Evolutionary conservation across 495 filamentous ascomycete species (phyloP), one percentile per base, ranked within the genome.

Genomic region (Glutinoglossum americanum): DNA sequence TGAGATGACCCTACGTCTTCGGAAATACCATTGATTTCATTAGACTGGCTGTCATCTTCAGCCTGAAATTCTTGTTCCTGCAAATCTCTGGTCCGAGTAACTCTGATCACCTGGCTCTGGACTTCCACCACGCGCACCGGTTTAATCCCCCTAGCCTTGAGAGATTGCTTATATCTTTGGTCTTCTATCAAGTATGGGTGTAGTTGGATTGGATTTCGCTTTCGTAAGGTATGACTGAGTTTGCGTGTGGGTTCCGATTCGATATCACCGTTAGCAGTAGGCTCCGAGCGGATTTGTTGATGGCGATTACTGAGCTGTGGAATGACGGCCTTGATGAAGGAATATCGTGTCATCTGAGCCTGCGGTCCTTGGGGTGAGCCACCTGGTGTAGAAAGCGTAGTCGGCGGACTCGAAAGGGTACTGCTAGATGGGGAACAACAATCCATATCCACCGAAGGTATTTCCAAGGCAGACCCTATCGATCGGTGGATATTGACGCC

Each of bases 121-220:
- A 55, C 54, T 65, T 59, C 51, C 69, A 69, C 66, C 35, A 84
- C 66, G 51, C 73, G 76, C 35, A 87, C 68, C 0, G 83, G 82
- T 58, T 75, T 78, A 8, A 87, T 59, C 0, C 83, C 83, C 45
- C 80, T 69, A 6, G 76, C 76, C 56, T 75, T 79, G 65, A 85
- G 74, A 9, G 73, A 70, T 8, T 64, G 74, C 23, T 73, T 71
- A 64, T 87, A 86, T 57, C 77, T 76, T n/a, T 74, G 82, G 61
- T 74, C 74, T 62, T 89, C 84, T 5, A 84, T 62, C 1, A 77
- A 65, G 64, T 87, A 89, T 0, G 84, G 84, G 61, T 85, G 82
- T 54, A 86, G 67, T 63, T 89, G 85, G 33, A 86, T 86, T 2
- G 83, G 78, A 57, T 85, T 87, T 56, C 85, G 74, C 26, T 82